Evolutionary conservation across 352 stramenopile species (phyloP).

Genomic region (Pythium brachiatum): DNA sequence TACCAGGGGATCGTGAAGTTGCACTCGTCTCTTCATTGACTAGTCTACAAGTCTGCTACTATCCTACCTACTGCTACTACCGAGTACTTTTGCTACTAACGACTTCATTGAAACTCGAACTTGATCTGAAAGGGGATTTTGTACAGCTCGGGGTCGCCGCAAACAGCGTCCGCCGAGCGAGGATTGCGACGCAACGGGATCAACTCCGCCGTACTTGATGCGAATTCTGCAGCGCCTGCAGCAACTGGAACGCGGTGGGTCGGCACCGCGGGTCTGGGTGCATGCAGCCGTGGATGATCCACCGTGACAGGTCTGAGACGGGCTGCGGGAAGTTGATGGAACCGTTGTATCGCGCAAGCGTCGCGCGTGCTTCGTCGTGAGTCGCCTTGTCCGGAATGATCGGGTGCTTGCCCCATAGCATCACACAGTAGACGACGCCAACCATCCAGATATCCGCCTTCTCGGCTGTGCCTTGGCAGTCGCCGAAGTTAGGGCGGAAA

Average conservation of each 20-base stretch:
- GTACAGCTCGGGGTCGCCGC: slow-evolving; percentile 28
- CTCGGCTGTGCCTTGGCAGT: slow-evolving; percentile 65
- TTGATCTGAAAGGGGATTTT: slow-evolving; percentile 26
- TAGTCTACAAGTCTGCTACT: slow-evolving; percentile 26
- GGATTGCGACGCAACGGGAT: neutral
- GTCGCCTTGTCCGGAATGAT: slow-evolving; percentile 62
- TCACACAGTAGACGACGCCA: slow-evolving; percentile 72
- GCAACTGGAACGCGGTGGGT: slow-evolving; percentile 56
- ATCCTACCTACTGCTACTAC: slow-evolving; percentile 17
- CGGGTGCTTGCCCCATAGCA: slow-evolving; percentile 75
- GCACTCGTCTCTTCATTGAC: slow-evolving; percentile 11
- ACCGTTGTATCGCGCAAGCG: slow-evolving; percentile 31
- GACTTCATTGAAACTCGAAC: slow-evolving; percentile 6
- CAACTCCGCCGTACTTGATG: slow-evolving; percentile 11
- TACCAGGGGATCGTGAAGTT: neutral
- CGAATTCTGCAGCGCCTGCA: slow-evolving; percentile 49
- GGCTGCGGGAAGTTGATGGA: slow-evolving; percentile 36
- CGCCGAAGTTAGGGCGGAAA: slow-evolving; percentile 51
- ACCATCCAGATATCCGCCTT: slow-evolving; percentile 87
- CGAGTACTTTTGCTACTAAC: slow-evolving; percentile 6
- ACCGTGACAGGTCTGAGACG: slow-evolving; percentile 54
- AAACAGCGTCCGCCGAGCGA: neutral
- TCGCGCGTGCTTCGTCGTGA: slow-evolving; percentile 40
- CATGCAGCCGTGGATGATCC: slow-evolving; percentile 69
- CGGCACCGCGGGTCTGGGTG: slow-evolving; percentile 63